Evolutionary conservation across 108 stramenopile species (phyloP).

Genomic region (Nitzschia palea): DNA sequence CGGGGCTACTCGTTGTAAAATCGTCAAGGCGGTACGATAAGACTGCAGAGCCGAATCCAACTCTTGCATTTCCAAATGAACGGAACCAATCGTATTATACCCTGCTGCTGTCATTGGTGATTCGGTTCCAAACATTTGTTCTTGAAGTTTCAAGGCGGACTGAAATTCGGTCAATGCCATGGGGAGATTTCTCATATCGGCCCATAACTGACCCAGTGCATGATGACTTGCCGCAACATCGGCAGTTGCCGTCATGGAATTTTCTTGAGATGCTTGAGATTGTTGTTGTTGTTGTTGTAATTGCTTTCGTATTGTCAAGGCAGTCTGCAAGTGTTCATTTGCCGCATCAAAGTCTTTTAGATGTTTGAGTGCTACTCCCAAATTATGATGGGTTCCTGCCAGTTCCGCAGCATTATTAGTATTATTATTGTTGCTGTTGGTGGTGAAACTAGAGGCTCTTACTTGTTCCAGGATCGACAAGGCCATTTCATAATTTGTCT

Average conservation of each 20-base stretch:
- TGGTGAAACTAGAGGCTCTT: background rate
- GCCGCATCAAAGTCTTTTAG: slow-evolving; percentile 24
- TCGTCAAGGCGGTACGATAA: slow-evolving; percentile 40
- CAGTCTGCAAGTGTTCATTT: slow-evolving; percentile 23
- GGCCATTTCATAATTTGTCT: slow-evolving; percentile 29
- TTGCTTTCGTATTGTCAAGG: slow-evolving; percentile 20
- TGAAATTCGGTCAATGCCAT: slow-evolving; percentile 32
- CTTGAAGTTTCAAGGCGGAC: slow-evolving; percentile 26
- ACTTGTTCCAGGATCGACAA: slow-evolving; percentile 27
- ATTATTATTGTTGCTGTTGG: background rate
- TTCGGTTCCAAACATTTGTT: slow-evolving; percentile 13
- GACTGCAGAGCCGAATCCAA: slow-evolving; percentile 33
- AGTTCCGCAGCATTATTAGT: slow-evolving; percentile 7
- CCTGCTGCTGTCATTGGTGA: slow-evolving; percentile 37
- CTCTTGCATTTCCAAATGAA: slow-evolving; percentile 48
- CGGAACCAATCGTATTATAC: slow-evolving; percentile 57
- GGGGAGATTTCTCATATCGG: slow-evolving; percentile 15
- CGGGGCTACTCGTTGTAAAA: slow-evolving; percentile 14
- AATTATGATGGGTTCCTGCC: slow-evolving; percentile 38
- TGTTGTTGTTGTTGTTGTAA: background rate
- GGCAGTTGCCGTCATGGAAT: background rate
- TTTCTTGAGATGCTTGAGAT: background rate
- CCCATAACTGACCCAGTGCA: slow-evolving; percentile 22
- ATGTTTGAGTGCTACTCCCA: slow-evolving; percentile 30
- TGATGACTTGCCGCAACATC: slow-evolving; percentile 24